phyloP scores from a whole-genome alignment of 2,329 filamentous ascomycete genomes.

The Tolypocladium album region DNA sequence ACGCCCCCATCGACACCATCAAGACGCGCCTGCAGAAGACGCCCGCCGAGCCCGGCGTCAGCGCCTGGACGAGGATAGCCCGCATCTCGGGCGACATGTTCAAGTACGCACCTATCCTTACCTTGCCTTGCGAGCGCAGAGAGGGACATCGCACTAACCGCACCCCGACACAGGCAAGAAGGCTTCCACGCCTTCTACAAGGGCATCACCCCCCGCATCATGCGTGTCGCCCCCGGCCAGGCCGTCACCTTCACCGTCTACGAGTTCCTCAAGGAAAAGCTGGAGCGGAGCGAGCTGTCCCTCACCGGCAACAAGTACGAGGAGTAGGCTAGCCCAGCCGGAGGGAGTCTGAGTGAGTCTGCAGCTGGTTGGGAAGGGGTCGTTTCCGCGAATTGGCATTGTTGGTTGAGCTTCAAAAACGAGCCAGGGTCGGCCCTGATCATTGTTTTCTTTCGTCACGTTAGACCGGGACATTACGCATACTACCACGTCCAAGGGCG shows the following conservation, averaged over 20 bases:
- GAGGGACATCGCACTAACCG: neutral
- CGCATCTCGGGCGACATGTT: conserved; percentile 77
- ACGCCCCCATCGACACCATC: conserved; percentile 97
- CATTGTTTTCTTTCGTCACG: neutral
- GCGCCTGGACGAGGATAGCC: conserved; percentile 67
- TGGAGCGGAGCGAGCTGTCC: conserved; percentile 55
- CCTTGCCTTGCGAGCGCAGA: too few species aligned
- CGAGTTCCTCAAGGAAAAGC: conserved; percentile 61
- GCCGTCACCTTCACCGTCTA: conserved; percentile 70
- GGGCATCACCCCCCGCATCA: conserved; percentile 94
- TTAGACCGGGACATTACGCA: neutral
- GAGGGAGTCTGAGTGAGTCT: too few species aligned
- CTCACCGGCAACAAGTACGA: conserved; percentile 55
- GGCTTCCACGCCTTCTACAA: conserved; percentile 95
- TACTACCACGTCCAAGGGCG: neutral
- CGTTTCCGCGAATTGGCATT: neutral
- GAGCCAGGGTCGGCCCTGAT: neutral
- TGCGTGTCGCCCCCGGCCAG: conserved; percentile 94
- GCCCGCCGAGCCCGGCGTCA: conserved; percentile 70
- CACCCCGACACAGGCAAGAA: conserved; percentile 55
- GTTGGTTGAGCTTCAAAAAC: neutral
- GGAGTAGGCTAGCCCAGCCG: conserved; percentile 34
- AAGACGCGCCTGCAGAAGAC: conserved; percentile 94
- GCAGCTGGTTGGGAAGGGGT: neutral
- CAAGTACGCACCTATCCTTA: conserved; percentile 41